Conservation (phyloP, 164 flowering plant genomes). For the Pachysandra terminalis region DNA sequence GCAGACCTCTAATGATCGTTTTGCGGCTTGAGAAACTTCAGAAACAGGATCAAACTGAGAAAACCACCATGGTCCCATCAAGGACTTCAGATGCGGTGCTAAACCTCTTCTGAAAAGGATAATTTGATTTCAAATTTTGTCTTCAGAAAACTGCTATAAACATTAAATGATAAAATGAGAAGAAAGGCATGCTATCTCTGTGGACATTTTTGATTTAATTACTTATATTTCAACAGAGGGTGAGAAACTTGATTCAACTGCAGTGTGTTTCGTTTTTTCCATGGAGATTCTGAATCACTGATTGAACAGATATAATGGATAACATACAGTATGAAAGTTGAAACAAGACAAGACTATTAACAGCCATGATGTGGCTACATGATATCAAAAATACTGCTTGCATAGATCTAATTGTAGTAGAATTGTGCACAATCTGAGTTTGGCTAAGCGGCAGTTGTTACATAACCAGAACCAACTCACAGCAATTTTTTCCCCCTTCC, state of each 20-base stretch:
- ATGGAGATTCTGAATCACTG: background rate
- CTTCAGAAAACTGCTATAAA: background rate
- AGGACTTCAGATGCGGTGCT: constrained; percentile 88
- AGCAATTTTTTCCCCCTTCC: background rate
- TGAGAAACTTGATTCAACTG: background rate
- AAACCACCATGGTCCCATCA: constrained; percentile 99
- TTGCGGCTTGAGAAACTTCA: constrained; percentile 92
- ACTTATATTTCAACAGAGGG: too few species aligned
- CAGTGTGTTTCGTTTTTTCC: background rate
- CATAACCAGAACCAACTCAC: too few species aligned
- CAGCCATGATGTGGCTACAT: background rate
- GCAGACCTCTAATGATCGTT: constrained; percentile 75
- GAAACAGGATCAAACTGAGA: constrained; percentile 88
- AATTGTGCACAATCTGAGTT: background rate
- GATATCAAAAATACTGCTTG: background rate
- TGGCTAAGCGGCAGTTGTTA: background rate
- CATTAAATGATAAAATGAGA: background rate
- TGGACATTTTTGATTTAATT: background rate
- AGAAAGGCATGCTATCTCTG: background rate
- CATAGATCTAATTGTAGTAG: background rate
- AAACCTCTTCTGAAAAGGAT: constrained; percentile 68
- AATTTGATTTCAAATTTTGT: background rate
- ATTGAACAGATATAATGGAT: background rate
- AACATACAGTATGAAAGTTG: background rate
- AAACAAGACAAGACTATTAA: background rate